These are phyloP conservation scores for Scheffersomyces insectosa DNA, from an alignment of 1,139 yeast genomes.

Conservation along the genomic window DNA sequence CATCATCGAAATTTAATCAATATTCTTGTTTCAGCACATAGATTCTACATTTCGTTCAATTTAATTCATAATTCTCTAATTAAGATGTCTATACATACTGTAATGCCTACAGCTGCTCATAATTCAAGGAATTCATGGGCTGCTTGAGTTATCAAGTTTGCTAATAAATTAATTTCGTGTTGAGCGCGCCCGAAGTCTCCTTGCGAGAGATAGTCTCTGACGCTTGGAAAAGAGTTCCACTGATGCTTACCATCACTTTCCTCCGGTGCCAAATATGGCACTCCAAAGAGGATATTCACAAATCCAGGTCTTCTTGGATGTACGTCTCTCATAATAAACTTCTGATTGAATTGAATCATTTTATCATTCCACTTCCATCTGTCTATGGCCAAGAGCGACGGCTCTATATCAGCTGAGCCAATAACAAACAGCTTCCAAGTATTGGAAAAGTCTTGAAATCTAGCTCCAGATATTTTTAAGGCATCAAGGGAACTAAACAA, in stretches of 20 bases:
- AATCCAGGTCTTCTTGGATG: conserved; percentile 61
- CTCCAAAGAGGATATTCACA: conserved; percentile 70
- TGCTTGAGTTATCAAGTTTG: conserved; percentile 31
- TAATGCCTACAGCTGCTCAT: too few species aligned
- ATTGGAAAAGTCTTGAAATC: conserved; percentile 44
- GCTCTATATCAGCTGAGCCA: conserved; percentile 53
- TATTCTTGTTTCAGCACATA: too few species aligned
- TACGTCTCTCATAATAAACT: conserved; percentile 47
- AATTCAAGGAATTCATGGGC: conserved; percentile 13
- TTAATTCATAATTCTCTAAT: too few species aligned
- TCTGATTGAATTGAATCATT: conserved; percentile 56
- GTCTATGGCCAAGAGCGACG: conserved; percentile 65
- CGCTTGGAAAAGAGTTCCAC: conserved; percentile 74
- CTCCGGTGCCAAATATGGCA: conserved; percentile 58
- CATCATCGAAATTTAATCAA: too few species aligned
- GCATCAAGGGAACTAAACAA: conserved; percentile 25
- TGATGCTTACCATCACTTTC: conserved; percentile 30
- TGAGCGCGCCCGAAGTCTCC: conserved; percentile 60
- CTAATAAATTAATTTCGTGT: conserved; percentile 50
- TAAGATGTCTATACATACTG: too few species aligned
- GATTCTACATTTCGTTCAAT: too few species aligned
- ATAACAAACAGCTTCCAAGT: conserved; percentile 53
- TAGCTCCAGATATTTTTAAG: conserved; percentile 22
- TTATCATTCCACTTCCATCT: conserved; percentile 82
- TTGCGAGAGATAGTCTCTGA: conserved; percentile 61